Evolutionary conservation across 768 basidiomycete genomes (phyloP).

Genomic region (Pulveroboletus sp.): DNA sequence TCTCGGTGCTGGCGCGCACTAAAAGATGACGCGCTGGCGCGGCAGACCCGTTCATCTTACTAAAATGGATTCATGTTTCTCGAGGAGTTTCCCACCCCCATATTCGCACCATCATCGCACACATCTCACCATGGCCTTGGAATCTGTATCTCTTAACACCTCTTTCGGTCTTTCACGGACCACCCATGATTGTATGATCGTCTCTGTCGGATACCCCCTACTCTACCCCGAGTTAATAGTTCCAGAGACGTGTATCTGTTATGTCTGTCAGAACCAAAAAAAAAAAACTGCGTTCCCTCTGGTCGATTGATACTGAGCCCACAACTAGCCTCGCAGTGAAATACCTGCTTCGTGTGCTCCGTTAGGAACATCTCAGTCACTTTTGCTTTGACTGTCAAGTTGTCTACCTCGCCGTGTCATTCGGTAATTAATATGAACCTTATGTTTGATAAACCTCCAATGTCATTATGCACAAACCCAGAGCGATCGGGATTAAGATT

Average conservation of each 20-base stretch:
- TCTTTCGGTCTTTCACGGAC: constrained; percentile 10
- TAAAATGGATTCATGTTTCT: constrained; percentile 16
- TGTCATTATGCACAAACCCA: no score
- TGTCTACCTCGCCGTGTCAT: no score
- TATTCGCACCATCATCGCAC: constrained; percentile 20
- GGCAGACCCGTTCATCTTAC: constrained; percentile 12
- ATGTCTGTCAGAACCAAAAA: constrained; percentile 4
- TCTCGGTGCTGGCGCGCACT: constrained; percentile 40
- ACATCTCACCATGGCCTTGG: constrained; percentile 16
- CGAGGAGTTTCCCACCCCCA: constrained; percentile 23
- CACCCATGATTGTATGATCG: constrained; percentile 21
- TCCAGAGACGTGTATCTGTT: constrained; percentile 28
- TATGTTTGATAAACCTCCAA: no score
- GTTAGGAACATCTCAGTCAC: no score
- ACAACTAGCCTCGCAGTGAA: neutral
- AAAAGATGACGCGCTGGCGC: constrained; percentile 21
- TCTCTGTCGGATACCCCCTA: constrained; percentile 27
- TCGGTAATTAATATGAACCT: no score
- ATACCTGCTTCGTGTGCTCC: no score
- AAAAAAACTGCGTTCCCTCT: constrained; percentile 2
- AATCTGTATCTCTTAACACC: constrained; percentile 27
- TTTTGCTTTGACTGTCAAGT: no score
- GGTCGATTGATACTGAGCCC: neutral
- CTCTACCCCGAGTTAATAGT: constrained; percentile 27
- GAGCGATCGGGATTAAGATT: no score